Conservation (phyloP, 2,329 filamentous ascomycete genomes). For the Colletotrichum orbiculare region DNA sequence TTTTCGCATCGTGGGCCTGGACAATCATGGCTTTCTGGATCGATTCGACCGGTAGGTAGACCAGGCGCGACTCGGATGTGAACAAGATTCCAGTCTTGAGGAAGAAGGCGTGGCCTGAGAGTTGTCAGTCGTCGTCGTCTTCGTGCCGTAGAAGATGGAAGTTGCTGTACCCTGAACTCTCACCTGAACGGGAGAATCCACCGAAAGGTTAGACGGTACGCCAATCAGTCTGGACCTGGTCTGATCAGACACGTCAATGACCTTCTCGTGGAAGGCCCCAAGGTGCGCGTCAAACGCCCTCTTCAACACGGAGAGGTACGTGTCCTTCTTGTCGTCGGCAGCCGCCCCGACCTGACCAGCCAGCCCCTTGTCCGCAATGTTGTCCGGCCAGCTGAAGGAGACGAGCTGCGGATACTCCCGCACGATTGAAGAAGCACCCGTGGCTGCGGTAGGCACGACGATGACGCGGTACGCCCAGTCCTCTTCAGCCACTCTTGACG, state of each 20-base stretch:
- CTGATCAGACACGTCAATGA: not conserved
- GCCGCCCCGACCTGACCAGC: not conserved
- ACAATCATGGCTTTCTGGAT: not conserved
- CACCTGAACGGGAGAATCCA: accelerated
- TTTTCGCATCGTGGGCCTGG: not conserved
- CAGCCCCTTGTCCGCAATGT: not conserved
- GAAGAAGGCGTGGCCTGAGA: not conserved
- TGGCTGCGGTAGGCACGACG: not conserved
- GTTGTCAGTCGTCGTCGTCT: not conserved
- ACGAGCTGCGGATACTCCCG: constrained; percentile 19
- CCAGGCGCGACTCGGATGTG: not conserved
- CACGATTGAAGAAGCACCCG: constrained; percentile 6
- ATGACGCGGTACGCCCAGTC: not conserved
- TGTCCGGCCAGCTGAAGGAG: constrained; percentile 15
- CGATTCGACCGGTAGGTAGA: not conserved
- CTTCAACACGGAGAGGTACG: constrained; percentile 4
- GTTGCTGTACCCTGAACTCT: not conserved
- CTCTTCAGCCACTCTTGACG: accelerated
- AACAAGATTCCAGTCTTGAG: not conserved
- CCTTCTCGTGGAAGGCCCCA: not conserved
- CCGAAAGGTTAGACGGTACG: not conserved
- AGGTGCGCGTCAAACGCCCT: not conserved
- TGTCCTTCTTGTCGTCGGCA: not conserved
- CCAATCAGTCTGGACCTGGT: accelerated
- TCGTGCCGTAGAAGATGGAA: not conserved